Evolutionary conservation across 257 asterid genomes (phyloP).

Genomic region (Nicotiana undulata): DNA sequence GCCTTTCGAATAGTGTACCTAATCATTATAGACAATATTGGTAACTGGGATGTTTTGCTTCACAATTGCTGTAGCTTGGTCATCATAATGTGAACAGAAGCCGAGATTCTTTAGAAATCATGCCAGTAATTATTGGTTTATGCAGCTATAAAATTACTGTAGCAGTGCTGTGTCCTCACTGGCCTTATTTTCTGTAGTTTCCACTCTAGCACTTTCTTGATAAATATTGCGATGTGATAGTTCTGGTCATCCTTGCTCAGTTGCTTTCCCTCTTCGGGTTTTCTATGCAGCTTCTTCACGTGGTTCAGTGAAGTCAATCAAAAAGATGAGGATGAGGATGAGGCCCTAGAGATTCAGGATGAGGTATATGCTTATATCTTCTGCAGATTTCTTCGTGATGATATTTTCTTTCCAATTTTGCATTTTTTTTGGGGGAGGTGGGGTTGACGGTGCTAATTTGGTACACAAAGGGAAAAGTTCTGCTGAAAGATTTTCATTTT

Average conservation of each 20-base stretch:
- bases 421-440: background rate
- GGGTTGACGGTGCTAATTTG: background rate
- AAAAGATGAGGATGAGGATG: slow-evolving; percentile 59
- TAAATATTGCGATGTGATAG: background rate
- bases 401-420: background rate
- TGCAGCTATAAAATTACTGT: background rate
- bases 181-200: background rate
- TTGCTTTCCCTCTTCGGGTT: background rate
- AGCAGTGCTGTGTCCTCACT: background rate
- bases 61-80: background rate
- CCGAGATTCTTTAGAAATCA: background rate
- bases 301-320: slow-evolving; percentile 62
- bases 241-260: background rate
- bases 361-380: slow-evolving; percentile 43
- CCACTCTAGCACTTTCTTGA: background rate
- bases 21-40: background rate
- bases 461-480: background rate
- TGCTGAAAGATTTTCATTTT: background rate
- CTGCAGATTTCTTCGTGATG: background rate
- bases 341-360: slow-evolving; percentile 44
- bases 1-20: background rate
- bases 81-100: background rate
- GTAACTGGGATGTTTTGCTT: background rate
- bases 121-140: background rate
- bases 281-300: slow-evolving; percentile 71